Base-by-base conservation (phyloP, 2,329 filamentous ascomycete genomes). In the Lachnellula arida region DNA sequence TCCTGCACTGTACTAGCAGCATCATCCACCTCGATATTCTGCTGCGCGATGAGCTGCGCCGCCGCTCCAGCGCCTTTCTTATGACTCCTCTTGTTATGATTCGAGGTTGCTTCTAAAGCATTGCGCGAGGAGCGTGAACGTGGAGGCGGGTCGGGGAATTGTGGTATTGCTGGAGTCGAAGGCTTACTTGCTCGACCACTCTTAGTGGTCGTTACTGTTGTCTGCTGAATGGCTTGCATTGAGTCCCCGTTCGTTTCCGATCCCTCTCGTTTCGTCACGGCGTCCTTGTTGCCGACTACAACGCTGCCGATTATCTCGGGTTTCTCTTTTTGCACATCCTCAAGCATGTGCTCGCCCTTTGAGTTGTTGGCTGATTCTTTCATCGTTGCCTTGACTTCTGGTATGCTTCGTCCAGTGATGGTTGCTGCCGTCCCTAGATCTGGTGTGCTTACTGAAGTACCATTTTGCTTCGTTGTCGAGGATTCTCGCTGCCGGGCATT, bases 111-210 rank as follows among this genome's bases (percentile, higher is more conserved):
- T 46, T 71, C 59, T 56, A 68, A 58, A 19, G 66, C 50, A 60
- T 75, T 79, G 25, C 82, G 76, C 2, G 81, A 78, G 2, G 81
- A 76, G 51, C 84, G 73, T 15, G 82, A 77, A 53, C 82, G 74
- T 9, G 63, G 62, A 2, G 76, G 69, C 2, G 78, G 74, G 50
- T 87, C 84, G 37, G 82, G 79, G 61, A 86, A 85, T 3, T 76
- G 80, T 5, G 79, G 76, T 49, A 85, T 65, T 3, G 82, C 81
- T 14, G 84, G 84, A 1, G 84, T 87, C 4, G 83, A 86, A 2
- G 83, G 84, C 67, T 87, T 87, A 68, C 83, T 86, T 11, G 84
- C 81, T 55, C 84, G 76, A 2, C 84, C 84, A 59, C 82, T 86
- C 72, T 87, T 87, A 1, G 83, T 86, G 1, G 77, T 74, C 0